Conservation (phyloP, 1,139 yeast genomes). For the Hyphopichia pseudoburtonii region DNA sequence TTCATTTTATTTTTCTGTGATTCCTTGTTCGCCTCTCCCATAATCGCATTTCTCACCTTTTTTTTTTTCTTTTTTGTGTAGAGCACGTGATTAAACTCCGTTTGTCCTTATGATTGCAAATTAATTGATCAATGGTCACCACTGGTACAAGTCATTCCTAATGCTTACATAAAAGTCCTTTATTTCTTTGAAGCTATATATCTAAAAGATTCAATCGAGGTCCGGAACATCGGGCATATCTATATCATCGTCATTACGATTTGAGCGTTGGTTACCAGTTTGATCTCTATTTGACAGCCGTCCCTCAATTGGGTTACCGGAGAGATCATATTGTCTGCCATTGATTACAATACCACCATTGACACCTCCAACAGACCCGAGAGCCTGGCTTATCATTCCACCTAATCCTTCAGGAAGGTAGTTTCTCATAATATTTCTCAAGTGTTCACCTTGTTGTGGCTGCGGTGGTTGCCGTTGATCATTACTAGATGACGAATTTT, state of each 20-base stretch:
- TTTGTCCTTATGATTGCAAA: too few relatives aligned
- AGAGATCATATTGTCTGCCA: constrained; percentile 2
- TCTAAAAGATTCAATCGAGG: too few relatives aligned
- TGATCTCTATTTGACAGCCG: constrained; percentile 1
- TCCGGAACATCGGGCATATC: constrained; percentile 18
- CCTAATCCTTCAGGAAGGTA: constrained; percentile 3
- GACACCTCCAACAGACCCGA: constrained; percentile 1
- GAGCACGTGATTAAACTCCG: too few relatives aligned
- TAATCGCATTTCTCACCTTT: too few relatives aligned
- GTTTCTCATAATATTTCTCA: constrained; percentile 3
- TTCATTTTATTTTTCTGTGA: too few relatives aligned
- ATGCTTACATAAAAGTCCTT: too few relatives aligned
- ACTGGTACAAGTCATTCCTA: too few relatives aligned
- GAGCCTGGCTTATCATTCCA: constrained; percentile 1
- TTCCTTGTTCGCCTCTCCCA: too few relatives aligned
- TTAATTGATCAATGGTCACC: too few relatives aligned
- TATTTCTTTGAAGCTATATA: too few relatives aligned
- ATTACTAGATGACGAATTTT: not conserved
- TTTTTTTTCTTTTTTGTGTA: too few relatives aligned
- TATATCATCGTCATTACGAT: constrained; percentile 12
- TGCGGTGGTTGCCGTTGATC: not conserved
- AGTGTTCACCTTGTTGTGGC: not conserved
- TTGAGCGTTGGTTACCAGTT: not conserved
- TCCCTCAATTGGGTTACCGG: constrained; percentile 1
- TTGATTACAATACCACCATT: constrained; percentile 1